phyloP scores from a whole-genome alignment of 208 protist genomes.

The Porcisia deanei region DNA sequence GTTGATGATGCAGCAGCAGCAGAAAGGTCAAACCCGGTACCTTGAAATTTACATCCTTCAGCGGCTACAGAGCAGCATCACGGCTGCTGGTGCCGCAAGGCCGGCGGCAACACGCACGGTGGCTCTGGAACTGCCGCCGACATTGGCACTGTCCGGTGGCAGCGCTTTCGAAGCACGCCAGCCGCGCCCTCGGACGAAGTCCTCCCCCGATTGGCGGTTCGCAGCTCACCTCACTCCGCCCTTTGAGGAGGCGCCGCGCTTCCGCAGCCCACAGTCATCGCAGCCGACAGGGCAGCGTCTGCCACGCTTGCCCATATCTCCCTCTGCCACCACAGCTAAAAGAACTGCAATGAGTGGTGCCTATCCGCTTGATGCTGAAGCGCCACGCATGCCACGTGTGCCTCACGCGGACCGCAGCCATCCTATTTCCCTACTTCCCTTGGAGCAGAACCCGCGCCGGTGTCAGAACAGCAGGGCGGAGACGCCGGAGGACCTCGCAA shows the following conservation, averaged over 20 bases:
- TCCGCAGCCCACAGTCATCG: not conserved
- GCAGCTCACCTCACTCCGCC: not conserved
- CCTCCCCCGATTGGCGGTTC: not conserved
- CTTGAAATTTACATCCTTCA: conserved; percentile 23
- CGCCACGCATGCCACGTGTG: not conserved
- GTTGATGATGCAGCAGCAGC: not conserved
- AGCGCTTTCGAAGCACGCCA: not conserved
- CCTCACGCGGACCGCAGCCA: not conserved
- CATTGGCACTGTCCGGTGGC: not conserved
- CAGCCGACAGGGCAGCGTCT: not conserved
- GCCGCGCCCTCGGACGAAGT: not conserved
- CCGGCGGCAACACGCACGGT: not conserved
- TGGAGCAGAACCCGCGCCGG: not conserved
- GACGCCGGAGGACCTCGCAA: conserved; percentile 7
- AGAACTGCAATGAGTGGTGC: not conserved
- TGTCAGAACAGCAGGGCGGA: conserved; percentile 6
- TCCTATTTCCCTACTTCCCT: not conserved
- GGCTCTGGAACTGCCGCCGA: not conserved
- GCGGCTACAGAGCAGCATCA: conserved; percentile 19
- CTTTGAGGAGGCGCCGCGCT: not conserved
- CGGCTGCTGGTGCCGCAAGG: conserved; percentile 3
- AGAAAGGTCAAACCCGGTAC: conserved; percentile 3
- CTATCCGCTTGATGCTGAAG: conserved; percentile 10
- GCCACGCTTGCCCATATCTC: not conserved
- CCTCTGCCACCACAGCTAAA: not conserved